Percentiles rank a stretch among this genome's conserved stretches.
phyloP scores from a whole-genome alignment of 2,329 filamentous ascomycete genomes.

The Metarhizium guizhouense region DNA sequence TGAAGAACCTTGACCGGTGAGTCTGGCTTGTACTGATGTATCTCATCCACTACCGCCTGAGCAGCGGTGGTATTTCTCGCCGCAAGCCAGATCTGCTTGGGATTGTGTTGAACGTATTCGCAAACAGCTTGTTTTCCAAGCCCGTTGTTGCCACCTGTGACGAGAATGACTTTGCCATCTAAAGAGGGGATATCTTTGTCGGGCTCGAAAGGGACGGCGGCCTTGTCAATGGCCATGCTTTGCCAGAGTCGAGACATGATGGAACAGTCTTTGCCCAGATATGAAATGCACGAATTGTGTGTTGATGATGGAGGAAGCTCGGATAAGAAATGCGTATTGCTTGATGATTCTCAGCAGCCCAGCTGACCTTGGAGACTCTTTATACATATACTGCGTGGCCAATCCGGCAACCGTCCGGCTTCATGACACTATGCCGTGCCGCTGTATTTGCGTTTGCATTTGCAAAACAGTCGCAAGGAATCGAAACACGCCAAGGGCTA shows the following conservation, averaged over 20 bases:
- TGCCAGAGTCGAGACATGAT: not conserved
- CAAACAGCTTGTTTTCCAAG: constrained; percentile 49
- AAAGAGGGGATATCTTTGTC: constrained; percentile 46
- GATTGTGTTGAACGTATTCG: constrained; percentile 12
- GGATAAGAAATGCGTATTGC: no score
- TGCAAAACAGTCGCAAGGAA: no score
- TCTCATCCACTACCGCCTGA: constrained; percentile 26
- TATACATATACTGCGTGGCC: not conserved
- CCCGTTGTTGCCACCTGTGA: constrained; percentile 78
- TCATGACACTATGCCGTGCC: no score
- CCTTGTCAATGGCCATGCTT: not conserved
- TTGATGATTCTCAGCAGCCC: no score
- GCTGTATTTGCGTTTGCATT: no score
- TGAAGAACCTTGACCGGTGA: constrained; percentile 23
- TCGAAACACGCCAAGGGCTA: no score
- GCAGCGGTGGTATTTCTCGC: constrained; percentile 28
- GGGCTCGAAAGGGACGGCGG: constrained; percentile 8
- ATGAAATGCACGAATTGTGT: no score
- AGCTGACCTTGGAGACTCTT: not conserved
- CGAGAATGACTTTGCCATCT: constrained; percentile 66
- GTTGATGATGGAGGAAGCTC: not conserved
- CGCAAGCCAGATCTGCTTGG: constrained; percentile 14
- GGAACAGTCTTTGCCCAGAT: not conserved
- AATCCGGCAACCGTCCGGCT: not conserved
- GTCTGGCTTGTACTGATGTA: constrained; percentile 17